Conservation (phyloP, 2,329 filamentous ascomycete genomes). For the Calonectria honghensis region DNA sequence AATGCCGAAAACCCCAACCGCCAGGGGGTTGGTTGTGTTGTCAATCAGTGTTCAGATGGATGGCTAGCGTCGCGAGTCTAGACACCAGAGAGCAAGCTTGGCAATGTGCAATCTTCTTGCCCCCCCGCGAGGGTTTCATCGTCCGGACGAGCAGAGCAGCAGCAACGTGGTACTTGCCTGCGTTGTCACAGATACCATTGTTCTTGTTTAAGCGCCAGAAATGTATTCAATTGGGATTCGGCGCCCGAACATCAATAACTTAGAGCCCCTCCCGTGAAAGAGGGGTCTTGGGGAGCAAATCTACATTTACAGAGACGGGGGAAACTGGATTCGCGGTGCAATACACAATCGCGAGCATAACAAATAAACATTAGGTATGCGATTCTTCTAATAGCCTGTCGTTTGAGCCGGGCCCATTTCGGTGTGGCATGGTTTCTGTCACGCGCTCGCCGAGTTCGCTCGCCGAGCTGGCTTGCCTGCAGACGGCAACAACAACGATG, state of each 20-base stretch:
- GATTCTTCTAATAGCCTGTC: background rate
- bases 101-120: background rate
- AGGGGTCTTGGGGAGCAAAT: background rate
- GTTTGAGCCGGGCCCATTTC: background rate
- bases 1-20: background rate
- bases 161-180: background rate
- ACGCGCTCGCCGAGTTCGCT: background rate
- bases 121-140: slow-evolving; percentile 4
- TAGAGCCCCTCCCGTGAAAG: background rate
- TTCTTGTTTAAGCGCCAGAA: background rate
- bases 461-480: background rate
- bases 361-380: background rate
- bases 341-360: background rate
- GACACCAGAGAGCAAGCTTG: background rate
- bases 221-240: background rate
- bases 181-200: background rate
- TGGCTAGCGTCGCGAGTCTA: background rate
- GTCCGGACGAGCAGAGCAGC: background rate
- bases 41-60: slow-evolving; percentile 1
- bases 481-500: background rate
- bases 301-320: background rate
- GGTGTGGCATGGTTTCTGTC: background rate
- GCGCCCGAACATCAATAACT: background rate
- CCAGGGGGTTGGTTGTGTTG: background rate
- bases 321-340: background rate